These are phyloP conservation scores for Phytophthora boehmeriae DNA, from an alignment of 352 stramenopile species.

Conservation along the genomic window DNA sequence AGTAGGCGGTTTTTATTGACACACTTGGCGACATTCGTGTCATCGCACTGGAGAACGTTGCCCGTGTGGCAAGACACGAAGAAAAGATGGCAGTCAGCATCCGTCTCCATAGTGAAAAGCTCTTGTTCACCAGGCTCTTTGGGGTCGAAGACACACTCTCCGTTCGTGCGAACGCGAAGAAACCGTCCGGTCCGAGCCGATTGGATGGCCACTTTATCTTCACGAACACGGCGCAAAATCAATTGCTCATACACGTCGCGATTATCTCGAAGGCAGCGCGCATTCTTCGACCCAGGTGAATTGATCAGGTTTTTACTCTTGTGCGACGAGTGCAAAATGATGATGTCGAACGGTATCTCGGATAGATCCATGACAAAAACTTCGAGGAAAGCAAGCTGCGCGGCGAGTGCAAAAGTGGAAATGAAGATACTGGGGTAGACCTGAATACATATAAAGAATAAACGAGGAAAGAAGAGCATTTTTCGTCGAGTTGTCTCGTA, in stretches of 20 bases:
- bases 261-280: conserved; percentile 13
- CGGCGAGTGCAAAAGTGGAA: no score
- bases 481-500: no score
- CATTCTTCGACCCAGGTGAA: conserved; percentile 14
- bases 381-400: no score
- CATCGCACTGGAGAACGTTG: conserved; percentile 18
- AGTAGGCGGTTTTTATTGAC: conserved; percentile 5
- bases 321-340: conserved; percentile 23
- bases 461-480: no score
- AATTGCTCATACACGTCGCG: conserved; percentile 25
- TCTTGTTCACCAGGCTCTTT: conserved; percentile 6
- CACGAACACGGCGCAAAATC: conserved; percentile 22
- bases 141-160: conserved; percentile 24
- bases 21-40: conserved; percentile 12
- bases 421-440: no score
- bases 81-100: conserved; percentile 8
- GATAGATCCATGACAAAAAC: conserved; percentile 15
- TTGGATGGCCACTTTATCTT: conserved; percentile 31
- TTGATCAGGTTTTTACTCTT: conserved; percentile 30
- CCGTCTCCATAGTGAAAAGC: conserved; percentile 23
- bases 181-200: conserved; percentile 23
- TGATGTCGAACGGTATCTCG: conserved; percentile 26
- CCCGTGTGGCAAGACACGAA: conserved; percentile 24
- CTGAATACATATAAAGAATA: no score
- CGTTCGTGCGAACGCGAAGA: conserved; percentile 15